phyloP scores from a whole-genome alignment of 345 rosid species.

The Brassica juncea region DNA sequence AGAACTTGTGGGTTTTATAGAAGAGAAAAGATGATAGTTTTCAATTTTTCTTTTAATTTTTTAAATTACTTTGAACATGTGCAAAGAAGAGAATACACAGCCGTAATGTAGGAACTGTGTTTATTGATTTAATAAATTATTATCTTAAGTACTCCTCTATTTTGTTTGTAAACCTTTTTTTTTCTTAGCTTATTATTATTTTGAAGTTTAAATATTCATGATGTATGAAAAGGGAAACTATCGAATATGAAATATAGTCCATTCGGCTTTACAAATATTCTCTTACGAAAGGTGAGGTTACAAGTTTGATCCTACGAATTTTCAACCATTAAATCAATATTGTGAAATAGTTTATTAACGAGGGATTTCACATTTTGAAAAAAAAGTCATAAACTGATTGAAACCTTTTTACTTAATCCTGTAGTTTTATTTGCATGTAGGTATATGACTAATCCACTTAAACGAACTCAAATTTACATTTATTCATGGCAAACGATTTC shows the following conservation, averaged over 20 bases:
- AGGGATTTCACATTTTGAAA: background rate
- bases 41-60: slow-evolving; percentile 33
- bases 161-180: background rate
- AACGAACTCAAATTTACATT: background rate
- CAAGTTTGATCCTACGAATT: background rate
- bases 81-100: slow-evolving; percentile 37
- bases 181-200: background rate
- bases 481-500: background rate
- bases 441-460: background rate
- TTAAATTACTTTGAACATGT: slow-evolving; percentile 36
- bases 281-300: background rate
- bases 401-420: background rate
- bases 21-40: slow-evolving; percentile 46
- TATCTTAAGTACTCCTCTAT: background rate
- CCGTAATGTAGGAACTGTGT: slow-evolving; percentile 41
- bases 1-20: slow-evolving; percentile 47
- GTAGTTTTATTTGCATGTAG: background rate
- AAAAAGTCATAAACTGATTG: background rate
- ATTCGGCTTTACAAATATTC: slow-evolving; percentile 25
- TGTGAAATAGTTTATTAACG: background rate
- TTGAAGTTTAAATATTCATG: slow-evolving; percentile 1
- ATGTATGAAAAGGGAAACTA: background rate
- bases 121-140: slow-evolving; percentile 16
- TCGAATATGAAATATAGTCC: slow-evolving; percentile 17
- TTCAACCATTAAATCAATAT: background rate